A percentile compares a stretch with the other conserved stretches of the same genome.
These are phyloP conservation scores for Fusarium praegraminearum DNA, from an alignment of 2,329 filamentous ascomycete species.

Conservation along the genomic window DNA sequence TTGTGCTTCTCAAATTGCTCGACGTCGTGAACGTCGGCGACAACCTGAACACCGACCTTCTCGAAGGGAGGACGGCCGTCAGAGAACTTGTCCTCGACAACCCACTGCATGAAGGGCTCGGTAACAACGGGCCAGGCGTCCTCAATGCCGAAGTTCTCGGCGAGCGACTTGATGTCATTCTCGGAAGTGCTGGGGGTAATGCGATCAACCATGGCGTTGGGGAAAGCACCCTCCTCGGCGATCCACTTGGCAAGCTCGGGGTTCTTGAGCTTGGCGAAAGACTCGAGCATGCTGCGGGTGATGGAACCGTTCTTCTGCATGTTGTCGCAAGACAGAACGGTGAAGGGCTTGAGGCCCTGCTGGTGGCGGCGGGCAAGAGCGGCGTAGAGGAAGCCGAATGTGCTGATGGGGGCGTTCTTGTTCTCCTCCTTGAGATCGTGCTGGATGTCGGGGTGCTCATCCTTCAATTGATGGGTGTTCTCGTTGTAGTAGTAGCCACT, in stretches of 20 bases:
- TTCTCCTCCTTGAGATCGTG: constrained; percentile 61
- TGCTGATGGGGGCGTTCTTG: constrained; percentile 58
- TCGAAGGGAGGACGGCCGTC: constrained; percentile 65
- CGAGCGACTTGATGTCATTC: constrained; percentile 59
- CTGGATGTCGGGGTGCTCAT: constrained; percentile 62
- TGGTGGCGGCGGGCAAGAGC: constrained; percentile 60
- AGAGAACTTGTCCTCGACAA: constrained; percentile 64
- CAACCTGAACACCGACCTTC: constrained; percentile 65
- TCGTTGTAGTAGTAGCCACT: constrained; percentile 70
- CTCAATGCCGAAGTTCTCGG: constrained; percentile 59
- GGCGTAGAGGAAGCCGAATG: constrained; percentile 65
- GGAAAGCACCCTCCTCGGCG: constrained; percentile 60
- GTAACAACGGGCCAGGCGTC: constrained; percentile 67
- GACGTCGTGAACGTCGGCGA: constrained; percentile 63
- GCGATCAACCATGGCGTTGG: constrained; percentile 68
- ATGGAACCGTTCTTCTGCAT: constrained; percentile 69
- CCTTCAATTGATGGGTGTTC: constrained; percentile 65
- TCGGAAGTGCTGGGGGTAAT: constrained; percentile 64
- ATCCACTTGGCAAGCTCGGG: constrained; percentile 64
- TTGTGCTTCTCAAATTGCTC: constrained; percentile 69
- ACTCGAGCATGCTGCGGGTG: constrained; percentile 63
- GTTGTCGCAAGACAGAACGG: constrained; percentile 67
- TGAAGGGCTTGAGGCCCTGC: constrained; percentile 64
- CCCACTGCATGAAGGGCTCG: constrained; percentile 69
- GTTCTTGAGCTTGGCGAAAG: constrained; percentile 62